These are phyloP conservation scores for Cutaneotrichosporon dermatis DNA, from an alignment of 1,284 basidiomycete species.

Conservation along the genomic window DNA sequence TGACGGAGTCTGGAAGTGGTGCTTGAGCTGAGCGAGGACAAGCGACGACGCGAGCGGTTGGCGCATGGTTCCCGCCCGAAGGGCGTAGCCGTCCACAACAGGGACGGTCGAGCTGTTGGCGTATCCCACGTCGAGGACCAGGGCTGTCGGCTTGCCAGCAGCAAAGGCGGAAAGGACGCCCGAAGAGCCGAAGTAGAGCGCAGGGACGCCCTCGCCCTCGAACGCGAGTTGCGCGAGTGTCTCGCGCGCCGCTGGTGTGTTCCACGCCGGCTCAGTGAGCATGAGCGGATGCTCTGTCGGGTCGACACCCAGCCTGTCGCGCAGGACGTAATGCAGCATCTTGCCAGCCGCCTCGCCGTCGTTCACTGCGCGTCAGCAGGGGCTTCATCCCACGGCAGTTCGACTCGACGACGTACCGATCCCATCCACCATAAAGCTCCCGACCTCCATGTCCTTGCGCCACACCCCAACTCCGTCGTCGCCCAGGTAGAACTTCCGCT, in stretches of 20 bases:
- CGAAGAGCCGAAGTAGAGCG: constrained; percentile 94
- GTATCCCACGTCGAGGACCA: constrained; percentile 91
- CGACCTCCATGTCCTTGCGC: constrained; percentile 80
- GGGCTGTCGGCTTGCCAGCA: constrained; percentile 89
- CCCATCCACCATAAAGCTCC: constrained; percentile 78
- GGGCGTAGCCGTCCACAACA: constrained; percentile 94
- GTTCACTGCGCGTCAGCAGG: constrained; percentile 66
- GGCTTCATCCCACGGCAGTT: no score
- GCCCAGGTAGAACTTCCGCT: constrained; percentile 73
- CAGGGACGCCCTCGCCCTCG: constrained; percentile 89
- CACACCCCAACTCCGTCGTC: constrained; percentile 90
- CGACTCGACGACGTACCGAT: constrained; percentile 80
- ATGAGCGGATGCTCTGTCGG: constrained; percentile 81
- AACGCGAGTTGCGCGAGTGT: constrained; percentile 95
- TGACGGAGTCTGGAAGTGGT: constrained; percentile 34
- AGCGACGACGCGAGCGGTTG: constrained; percentile 47
- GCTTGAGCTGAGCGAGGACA: constrained; percentile 44
- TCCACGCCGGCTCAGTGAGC: constrained; percentile 95
- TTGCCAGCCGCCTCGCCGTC: constrained; percentile 72
- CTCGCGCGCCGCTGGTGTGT: constrained; percentile 81
- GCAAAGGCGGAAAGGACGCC: constrained; percentile 97
- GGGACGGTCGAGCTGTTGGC: constrained; percentile 86
- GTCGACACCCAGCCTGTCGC: constrained; percentile 65
- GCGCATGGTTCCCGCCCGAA: constrained; percentile 65
- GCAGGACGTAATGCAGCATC: constrained; percentile 70